Percentiles rank a stretch among this genome's conserved stretches.
Conservation (phyloP, 208 protist species). For the Trypanosoma vivax region DNA sequence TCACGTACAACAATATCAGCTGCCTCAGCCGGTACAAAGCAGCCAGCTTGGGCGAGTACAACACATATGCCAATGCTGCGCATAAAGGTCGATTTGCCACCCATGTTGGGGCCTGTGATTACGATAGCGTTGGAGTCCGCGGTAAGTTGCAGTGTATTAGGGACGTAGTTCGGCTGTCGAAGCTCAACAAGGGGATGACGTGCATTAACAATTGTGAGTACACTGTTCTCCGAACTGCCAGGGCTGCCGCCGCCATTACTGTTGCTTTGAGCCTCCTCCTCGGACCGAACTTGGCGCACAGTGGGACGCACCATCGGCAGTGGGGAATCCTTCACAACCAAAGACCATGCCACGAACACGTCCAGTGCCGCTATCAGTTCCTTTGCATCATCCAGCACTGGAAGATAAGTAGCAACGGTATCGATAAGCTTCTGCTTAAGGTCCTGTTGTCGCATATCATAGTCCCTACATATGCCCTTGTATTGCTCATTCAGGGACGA, state of each 20-base stretch:
- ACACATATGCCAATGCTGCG: slow-evolving; percentile 93
- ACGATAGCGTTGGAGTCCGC: slow-evolving; percentile 71
- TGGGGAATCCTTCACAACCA: slow-evolving; percentile 82
- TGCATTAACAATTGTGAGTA: slow-evolving; percentile 68
- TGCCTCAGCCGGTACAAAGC: slow-evolving; percentile 95
- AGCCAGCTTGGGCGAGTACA: slow-evolving; percentile 98
- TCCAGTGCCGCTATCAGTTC: slow-evolving; percentile 92
- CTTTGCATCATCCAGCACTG: slow-evolving; percentile 92
- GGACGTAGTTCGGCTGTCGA: slow-evolving; percentile 64
- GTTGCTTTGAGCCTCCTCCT: slow-evolving; percentile 11
- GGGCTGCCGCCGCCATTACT: not conserved
- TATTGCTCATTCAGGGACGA: slow-evolving; percentile 81
- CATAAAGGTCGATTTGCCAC: slow-evolving; percentile 99
- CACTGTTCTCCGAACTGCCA: not conserved
- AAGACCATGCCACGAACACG: slow-evolving; percentile 89
- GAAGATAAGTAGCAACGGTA: slow-evolving; percentile 91
- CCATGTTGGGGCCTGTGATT: slow-evolving; percentile 95
- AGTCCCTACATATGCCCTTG: slow-evolving; percentile 56
- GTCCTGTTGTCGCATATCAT: slow-evolving; percentile 70
- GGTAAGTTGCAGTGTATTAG: slow-evolving; percentile 79
- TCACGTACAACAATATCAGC: slow-evolving; percentile 85
- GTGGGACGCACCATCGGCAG: slow-evolving; percentile 88
- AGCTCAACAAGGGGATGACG: slow-evolving; percentile 87
- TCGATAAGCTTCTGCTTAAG: slow-evolving; percentile 91
- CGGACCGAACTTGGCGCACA: slow-evolving; percentile 18